Evolutionary conservation across 257 asterid species (phyloP), one percentile per base, ranked within the genome.

Genomic region (Thymus mandschuricus): DNA sequence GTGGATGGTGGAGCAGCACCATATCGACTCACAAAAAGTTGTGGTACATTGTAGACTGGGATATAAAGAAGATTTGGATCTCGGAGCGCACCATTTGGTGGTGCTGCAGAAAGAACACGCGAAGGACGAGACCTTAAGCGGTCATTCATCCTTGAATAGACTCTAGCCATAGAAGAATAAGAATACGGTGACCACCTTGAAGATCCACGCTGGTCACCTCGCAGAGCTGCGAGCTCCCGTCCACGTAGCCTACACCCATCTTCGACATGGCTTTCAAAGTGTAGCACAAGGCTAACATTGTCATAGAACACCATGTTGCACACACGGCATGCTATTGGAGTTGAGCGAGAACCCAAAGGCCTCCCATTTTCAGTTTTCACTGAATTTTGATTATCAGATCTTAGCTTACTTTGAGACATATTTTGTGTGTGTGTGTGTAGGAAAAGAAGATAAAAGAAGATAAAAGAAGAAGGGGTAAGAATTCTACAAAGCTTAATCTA

Each of bases 241-340:
- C 62, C 54, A 6, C 46, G 41, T 44, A 35, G 68, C 70, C 63
- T 57, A 4, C 21, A 29, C 31, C 71, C 76, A 0, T 50, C 65
- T n/a, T 43, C 5, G 1, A 69, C 34, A 61, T 83, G 85, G 61
- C 78, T 33, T 78, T 59, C 85, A 66, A 80, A 83, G 68, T 83
- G 87, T 5, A 77, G 15, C 44, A 75, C 65, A 8, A 83, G 79
- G 69, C 78, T 75, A 12, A 75, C 62, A 38, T 83, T 74, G 63
- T 83, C 77, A 27, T 10, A 71, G 64, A 83, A 83, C 3, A 80
- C 79, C 68, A 15, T 48, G 55, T 61, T 69, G 72, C 85, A 83
- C 56, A 71, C 83, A 40, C 84, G 62, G 9, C 85, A 83, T 27
- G 83, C 75, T 31, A 80, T 51, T 56, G 79, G 75, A 1, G 12